A percentile compares a stretch with the other conserved stretches of the same genome.
Conservation (phyloP, 2,329 filamentous ascomycete genomes). For the Pyrenophora seminiperda region DNA sequence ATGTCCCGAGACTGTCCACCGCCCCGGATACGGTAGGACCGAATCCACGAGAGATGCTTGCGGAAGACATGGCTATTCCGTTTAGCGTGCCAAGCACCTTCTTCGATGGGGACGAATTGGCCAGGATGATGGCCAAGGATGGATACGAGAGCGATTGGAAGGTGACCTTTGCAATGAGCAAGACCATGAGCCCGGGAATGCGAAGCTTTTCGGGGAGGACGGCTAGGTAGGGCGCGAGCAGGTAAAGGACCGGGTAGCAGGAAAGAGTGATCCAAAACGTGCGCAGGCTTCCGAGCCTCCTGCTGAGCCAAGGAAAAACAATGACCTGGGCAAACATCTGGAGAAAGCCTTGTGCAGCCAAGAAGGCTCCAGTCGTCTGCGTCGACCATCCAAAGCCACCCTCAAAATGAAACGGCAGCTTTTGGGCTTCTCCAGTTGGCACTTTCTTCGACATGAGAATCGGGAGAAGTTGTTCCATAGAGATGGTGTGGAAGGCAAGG, state of each 20-base stretch:
- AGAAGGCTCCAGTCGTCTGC: constrained; percentile 82
- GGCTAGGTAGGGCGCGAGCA: constrained; percentile 86
- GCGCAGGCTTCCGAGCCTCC: constrained; percentile 74
- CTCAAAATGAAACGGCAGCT: constrained; percentile 84
- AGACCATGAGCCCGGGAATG: constrained; percentile 74
- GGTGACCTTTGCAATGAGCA: constrained; percentile 90
- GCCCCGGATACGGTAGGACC: constrained; percentile 87
- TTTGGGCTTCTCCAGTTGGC: constrained; percentile 53
- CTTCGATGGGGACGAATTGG: constrained; percentile 83
- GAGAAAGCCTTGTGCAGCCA: constrained; percentile 86
- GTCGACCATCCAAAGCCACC: constrained; percentile 85
- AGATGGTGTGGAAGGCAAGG: constrained; percentile 95
- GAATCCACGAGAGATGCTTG: constrained; percentile 84
- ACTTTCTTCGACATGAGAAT: constrained; percentile 80
- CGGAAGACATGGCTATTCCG: constrained; percentile 87
- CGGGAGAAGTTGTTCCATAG: constrained; percentile 90
- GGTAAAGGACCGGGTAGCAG: constrained; percentile 85
- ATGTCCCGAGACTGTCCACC: constrained; percentile 79
- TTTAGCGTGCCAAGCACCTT: constrained; percentile 90
- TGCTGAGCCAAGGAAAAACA: constrained; percentile 78
- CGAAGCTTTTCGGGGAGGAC: constrained; percentile 75
- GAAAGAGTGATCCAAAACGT: constrained; percentile 82
- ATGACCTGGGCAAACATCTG: constrained; percentile 86
- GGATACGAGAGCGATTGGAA: constrained; percentile 91
- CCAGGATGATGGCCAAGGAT: constrained; percentile 83